These are phyloP conservation scores for Austroboletus niveus DNA, from an alignment of 1,284 basidiomycete genomes.

Conservation along the genomic window DNA sequence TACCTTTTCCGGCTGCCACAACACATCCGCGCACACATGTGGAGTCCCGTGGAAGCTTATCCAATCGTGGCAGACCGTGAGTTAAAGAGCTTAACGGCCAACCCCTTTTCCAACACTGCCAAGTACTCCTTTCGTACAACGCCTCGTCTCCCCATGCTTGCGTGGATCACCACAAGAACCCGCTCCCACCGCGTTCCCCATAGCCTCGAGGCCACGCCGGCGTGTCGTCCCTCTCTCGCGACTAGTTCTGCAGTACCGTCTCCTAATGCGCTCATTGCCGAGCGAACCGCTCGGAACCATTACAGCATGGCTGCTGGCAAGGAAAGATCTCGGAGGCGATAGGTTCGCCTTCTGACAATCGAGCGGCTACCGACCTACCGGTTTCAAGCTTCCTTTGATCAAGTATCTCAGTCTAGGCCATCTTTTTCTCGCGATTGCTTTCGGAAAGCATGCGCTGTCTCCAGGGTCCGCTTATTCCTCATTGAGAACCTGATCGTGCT, in stretches of 20 bases:
- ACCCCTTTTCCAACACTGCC: slow-evolving; percentile 26
- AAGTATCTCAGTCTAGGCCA: slow-evolving; percentile 30
- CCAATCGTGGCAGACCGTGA: slow-evolving; percentile 34
- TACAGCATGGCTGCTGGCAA: slow-evolving; percentile 29
- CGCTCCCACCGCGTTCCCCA: slow-evolving; percentile 1
- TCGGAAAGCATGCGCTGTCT: slow-evolving; percentile 25
- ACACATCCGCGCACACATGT: slow-evolving; percentile 33
- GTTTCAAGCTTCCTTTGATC: slow-evolving; percentile 27
- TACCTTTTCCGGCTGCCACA: slow-evolving; percentile 29
- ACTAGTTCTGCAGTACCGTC: slow-evolving; percentile 16
- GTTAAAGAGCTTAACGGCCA: slow-evolving; percentile 38
- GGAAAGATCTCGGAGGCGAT: slow-evolving; percentile 37
- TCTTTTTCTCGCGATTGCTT: slow-evolving; percentile 26
- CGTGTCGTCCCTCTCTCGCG: slow-evolving; percentile 19
- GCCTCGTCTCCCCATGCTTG: slow-evolving; percentile 1
- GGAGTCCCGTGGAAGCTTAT: slow-evolving; percentile 36
- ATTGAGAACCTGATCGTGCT: slow-evolving; percentile 26
- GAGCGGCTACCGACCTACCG: slow-evolving; percentile 30
- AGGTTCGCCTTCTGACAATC: slow-evolving; percentile 34
- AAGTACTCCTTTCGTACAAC: slow-evolving; percentile 10
- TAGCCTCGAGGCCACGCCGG: slow-evolving; percentile 11
- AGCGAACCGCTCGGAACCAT: slow-evolving; percentile 29
- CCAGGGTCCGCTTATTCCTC: slow-evolving; percentile 33
- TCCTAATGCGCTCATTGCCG: slow-evolving; percentile 28
- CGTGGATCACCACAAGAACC: slow-evolving; percentile 30